Evolutionary conservation across 2,329 filamentous ascomycete species (phyloP).

Genomic region (Neospermospora avenae): DNA sequence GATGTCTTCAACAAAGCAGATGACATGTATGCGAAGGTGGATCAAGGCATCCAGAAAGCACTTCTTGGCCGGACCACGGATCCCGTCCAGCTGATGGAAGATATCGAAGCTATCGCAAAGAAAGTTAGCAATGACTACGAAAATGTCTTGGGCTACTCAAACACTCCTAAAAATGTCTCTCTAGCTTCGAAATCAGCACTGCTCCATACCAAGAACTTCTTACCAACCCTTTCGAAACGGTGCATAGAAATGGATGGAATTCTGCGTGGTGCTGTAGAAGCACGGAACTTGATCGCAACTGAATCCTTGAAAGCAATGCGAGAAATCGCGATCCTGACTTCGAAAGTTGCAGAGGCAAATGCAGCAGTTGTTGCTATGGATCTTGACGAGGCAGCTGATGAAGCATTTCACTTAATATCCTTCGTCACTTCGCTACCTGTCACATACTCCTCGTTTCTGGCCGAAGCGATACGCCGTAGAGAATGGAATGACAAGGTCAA

Average conservation of each 20-base stretch:
- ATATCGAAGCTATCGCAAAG: conserved; percentile 80
- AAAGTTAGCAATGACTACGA: conserved; percentile 88
- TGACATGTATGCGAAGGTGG: conserved; percentile 59
- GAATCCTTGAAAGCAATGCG: conserved; percentile 75
- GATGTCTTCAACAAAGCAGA: conserved; percentile 61
- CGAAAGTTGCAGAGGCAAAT: conserved; percentile 68
- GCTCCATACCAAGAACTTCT: conserved; percentile 58
- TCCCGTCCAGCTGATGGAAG: conserved; percentile 67
- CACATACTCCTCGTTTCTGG: conserved; percentile 84
- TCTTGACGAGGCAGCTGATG: conserved; percentile 70
- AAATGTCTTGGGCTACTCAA: conserved; percentile 66
- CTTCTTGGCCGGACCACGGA: conserved; percentile 58
- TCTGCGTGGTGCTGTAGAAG: conserved; percentile 55
- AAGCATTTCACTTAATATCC: conserved; percentile 77
- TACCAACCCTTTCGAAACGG: conserved; percentile 56
- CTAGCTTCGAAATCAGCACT: conserved; percentile 63
- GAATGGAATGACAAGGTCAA: conserved; percentile 94
- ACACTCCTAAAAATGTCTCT: conserved; percentile 61
- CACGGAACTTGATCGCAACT: conserved; percentile 64
- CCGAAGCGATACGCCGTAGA: conserved; percentile 79
- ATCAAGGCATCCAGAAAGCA: conserved; percentile 54
- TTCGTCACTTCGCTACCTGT: conserved; percentile 80
- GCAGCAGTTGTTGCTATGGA: conserved; percentile 68
- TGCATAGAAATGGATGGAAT: conserved; percentile 60
- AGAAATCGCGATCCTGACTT: conserved; percentile 75